A percentile compares a stretch with the other conserved stretches of the same genome.
Evolutionary conservation across 805 yeast species (phyloP).

Genomic region (Cyberlindnera xishuangbannaensis): DNA sequence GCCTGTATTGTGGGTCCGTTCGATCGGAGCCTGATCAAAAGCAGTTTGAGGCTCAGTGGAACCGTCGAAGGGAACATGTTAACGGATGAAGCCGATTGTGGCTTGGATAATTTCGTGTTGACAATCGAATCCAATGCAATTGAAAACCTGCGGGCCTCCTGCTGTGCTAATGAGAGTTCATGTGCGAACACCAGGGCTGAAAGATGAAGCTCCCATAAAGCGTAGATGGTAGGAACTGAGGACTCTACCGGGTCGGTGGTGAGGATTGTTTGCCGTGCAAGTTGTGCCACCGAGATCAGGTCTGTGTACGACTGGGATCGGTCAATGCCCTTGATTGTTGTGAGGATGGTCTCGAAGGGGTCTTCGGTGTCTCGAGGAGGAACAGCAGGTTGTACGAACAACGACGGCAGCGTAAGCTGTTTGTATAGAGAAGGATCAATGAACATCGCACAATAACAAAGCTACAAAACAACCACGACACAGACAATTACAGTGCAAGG

Average conservation of each 20-base stretch:
- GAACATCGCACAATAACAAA: too few relatives aligned
- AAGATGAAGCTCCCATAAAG: conserved; percentile 24
- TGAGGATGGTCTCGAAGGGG: conserved; percentile 2
- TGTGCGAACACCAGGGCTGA: conserved; percentile 16
- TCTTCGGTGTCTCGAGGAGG: conserved; percentile 3
- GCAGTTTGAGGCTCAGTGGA: conserved; percentile 19
- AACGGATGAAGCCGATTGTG: not conserved
- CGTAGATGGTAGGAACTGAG: conserved; percentile 3
- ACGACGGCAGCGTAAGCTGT: conserved; percentile 6
- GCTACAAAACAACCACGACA: too few relatives aligned
- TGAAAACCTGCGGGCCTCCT: conserved; percentile 22
- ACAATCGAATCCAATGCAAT: conserved; percentile 16
- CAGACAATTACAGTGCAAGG: too few relatives aligned
- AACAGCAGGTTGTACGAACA: conserved; percentile 11
- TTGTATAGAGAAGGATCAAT: conserved; percentile 1
- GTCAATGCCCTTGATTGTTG: conserved; percentile 1
- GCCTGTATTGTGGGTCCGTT: conserved; percentile 17
- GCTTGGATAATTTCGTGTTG: conserved; percentile 1
- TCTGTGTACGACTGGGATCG: conserved; percentile 5
- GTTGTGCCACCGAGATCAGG: conserved; percentile 10
- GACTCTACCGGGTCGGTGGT: not conserved
- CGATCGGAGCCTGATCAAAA: conserved; percentile 21
- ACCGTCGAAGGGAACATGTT: conserved; percentile 13
- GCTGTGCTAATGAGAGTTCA: conserved; percentile 22
- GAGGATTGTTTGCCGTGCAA: conserved; percentile 7